phyloP scores from a whole-genome alignment of 352 stramenopile genomes.

The Pythium inflatum region DNA sequence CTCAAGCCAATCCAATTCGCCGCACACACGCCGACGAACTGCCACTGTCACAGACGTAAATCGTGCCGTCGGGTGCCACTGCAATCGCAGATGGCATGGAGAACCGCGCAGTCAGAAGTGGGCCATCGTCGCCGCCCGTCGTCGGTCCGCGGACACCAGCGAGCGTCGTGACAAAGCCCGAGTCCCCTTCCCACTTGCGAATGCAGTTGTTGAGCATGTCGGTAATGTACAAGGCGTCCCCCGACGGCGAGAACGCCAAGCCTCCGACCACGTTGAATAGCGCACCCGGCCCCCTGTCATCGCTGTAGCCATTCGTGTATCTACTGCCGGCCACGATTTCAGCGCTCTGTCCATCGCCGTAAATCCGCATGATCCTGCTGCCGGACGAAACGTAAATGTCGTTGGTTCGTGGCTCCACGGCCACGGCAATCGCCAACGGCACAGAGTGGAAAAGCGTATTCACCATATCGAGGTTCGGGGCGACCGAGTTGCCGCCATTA shows the following conservation, averaged over 20 bases:
- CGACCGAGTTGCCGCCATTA: not conserved
- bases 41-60: not conserved
- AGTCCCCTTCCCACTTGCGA: not conserved
- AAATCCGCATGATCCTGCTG: not conserved
- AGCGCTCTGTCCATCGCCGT: not conserved
- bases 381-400: not conserved
- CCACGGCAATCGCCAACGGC: not conserved
- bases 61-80: not conserved
- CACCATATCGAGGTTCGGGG: no score
- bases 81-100: not conserved
- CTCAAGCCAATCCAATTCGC: not conserved
- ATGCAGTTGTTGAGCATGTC: not conserved
- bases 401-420: not conserved
- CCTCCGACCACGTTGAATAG: not conserved
- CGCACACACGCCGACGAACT: not conserved
- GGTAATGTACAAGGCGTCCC: not conserved
- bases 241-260: not conserved
- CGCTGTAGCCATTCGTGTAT: not conserved
- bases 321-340: not conserved
- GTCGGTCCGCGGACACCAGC: not conserved
- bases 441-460: not conserved
- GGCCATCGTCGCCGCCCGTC: not conserved
- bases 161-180: not conserved
- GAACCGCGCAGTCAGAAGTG: not conserved
- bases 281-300: not conserved